Base-by-base conservation (phyloP, 1,139 yeast species). In the Pichia sp. region DNA sequence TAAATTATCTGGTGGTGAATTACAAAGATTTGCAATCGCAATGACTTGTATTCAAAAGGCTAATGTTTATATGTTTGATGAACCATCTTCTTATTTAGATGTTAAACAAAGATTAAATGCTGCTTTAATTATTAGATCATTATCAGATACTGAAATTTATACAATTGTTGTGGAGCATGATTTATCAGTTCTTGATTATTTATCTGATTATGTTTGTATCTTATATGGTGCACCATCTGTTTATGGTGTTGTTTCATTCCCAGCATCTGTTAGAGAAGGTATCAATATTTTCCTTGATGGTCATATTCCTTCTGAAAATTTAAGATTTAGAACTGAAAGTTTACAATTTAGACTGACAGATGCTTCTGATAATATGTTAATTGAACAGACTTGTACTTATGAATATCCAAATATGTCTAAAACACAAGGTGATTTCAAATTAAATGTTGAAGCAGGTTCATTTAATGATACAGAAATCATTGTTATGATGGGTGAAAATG, bases 401-500 rank as follows among this genome's bases (percentile, higher is more conserved):
- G 62, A 68, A 35, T 91, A 91, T 62, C 96, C 96, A 44, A 54
- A 69, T 28, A 83, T 91, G 94, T 59, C 65, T 44, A 89, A 86
- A 72, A 88, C 96, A 38, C 89, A 88, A 72, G 98, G 98, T 59
- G 96, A 88, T 65, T 91, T 91, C 83, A 78, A 76, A 58, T 74
- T 91, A 62, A 69, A 66, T 47, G 82, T 93, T 48, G 82, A 84
- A 59, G 62, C 75, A 34, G 98, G 98, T 68, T 91, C 84, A 47
- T 91, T 89, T 67, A 83, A 95, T 46, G 95, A 91, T 64, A 85
- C 96, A 34, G 98, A 91, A 69, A 91, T 91, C 56, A 75, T 91
- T 60, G 98, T 91, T 46, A 86, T 91, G 96, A 89, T 91, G 95
- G 98, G 98, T 63, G 98, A 91, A 70, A 91, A 91, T 64, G 98